Conservation (phyloP, 768 basidiomycete genomes). For the Mrakia blollopis region DNA sequence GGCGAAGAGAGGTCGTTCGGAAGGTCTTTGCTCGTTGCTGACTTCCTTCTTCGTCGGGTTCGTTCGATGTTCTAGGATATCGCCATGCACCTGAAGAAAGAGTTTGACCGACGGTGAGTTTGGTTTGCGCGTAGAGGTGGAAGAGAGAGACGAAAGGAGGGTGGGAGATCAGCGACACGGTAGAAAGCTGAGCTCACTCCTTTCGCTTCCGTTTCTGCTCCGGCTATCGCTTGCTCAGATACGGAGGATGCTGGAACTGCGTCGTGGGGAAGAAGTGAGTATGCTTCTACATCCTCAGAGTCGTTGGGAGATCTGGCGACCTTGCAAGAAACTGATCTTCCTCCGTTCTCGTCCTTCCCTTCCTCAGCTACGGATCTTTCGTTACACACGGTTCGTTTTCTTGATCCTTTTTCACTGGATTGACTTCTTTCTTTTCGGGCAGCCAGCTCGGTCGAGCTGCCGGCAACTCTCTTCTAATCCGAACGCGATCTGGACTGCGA, state of each 20-base stretch:
- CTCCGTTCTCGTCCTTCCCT: not conserved
- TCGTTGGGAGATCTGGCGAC: too few species aligned
- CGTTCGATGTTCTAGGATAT: constrained; percentile 54
- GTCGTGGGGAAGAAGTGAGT: constrained; percentile 86
- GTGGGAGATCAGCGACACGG: too few species aligned
- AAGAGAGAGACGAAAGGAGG: too few species aligned
- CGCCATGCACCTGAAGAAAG: constrained; percentile 96
- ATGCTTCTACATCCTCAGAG: too few species aligned
- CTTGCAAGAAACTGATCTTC: not conserved
- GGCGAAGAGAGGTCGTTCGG: not conserved
- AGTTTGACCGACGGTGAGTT: constrained; percentile 75
- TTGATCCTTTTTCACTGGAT: not conserved
- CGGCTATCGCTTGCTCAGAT: constrained; percentile 35
- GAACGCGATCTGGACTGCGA: too few species aligned
- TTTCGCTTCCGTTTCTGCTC: not conserved
- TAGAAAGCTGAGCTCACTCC: not conserved
- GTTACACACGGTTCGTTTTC: constrained; percentile 77
- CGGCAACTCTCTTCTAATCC: not conserved
- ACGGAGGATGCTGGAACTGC: constrained; percentile 95
- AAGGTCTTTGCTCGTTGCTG: not conserved
- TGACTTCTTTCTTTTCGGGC: constrained; percentile 37
- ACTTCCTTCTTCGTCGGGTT: not conserved
- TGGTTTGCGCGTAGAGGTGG: not conserved
- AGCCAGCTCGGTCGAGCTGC: not conserved
- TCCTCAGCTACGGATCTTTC: constrained; percentile 75